Percentiles rank a stretch among this genome's conserved stretches.
Conservation (phyloP, 2,329 filamentous ascomycete species). For the Zasmidium angulare region DNA sequence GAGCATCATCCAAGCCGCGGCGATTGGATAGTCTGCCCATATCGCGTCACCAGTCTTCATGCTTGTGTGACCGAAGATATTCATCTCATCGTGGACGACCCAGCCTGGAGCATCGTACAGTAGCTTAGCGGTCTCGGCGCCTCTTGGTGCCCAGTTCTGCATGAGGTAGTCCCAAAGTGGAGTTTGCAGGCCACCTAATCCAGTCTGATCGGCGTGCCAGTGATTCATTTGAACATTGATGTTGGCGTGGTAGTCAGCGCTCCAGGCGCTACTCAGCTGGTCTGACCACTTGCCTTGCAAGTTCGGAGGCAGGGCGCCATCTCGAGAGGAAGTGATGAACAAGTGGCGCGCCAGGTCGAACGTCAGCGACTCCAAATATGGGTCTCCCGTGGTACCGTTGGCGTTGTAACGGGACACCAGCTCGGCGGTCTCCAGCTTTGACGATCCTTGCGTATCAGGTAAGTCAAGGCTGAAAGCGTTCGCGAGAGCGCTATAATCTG, state of each 20-base stretch:
- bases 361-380: conserved; percentile 54
- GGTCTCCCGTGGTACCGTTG: conserved; percentile 37
- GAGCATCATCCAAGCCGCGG: conserved; percentile 61
- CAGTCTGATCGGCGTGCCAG: conserved; percentile 57
- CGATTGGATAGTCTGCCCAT: conserved; percentile 47
- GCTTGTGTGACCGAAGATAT: conserved; percentile 59
- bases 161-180: conserved; percentile 56
- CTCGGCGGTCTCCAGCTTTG: conserved; percentile 39
- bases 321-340: conserved; percentile 55
- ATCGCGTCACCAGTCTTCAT: conserved; percentile 47
- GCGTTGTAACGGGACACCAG: conserved; percentile 34
- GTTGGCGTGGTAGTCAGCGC: conserved; percentile 58
- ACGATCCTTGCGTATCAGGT: conserved; percentile 46
- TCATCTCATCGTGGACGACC: conserved; percentile 59
- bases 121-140: conserved; percentile 52
- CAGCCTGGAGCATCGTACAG: conserved; percentile 58
- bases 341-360: conserved; percentile 57
- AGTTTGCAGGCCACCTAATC: conserved; percentile 46
- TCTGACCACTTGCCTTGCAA: conserved; percentile 59
- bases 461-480: conserved; percentile 46
- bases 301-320: conserved; percentile 55
- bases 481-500: conserved; percentile 45
- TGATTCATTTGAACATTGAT: conserved; percentile 65
- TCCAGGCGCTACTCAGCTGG: conserved; percentile 49
- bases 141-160: conserved; percentile 55